A percentile compares a stretch with the other conserved stretches of the same genome.
Evolutionary conservation across 106 monocot genomes (phyloP).

Genomic region (Dendrobium huoshanense): DNA sequence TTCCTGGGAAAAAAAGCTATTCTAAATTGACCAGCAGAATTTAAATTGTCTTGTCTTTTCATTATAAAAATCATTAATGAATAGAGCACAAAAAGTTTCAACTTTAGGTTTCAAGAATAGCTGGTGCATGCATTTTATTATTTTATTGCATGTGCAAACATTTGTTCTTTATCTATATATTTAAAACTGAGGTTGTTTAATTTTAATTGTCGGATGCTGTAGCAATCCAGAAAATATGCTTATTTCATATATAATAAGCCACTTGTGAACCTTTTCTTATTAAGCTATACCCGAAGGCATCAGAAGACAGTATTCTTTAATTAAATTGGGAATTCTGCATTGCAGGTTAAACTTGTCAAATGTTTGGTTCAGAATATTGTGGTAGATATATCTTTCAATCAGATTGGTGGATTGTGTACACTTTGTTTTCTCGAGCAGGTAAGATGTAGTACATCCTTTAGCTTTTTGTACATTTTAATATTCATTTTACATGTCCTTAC

Average conservation of each 20-base stretch:
- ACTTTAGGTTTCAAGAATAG: too few relatives aligned
- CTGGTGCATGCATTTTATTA: neutral
- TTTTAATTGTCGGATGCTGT: too few relatives aligned
- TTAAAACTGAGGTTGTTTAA: neutral
- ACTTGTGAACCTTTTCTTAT: neutral
- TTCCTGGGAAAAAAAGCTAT: too few relatives aligned
- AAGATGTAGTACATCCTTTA: neutral
- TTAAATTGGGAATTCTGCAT: constrained; percentile 1
- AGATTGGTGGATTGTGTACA: constrained; percentile 79
- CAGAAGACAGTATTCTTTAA: neutral
- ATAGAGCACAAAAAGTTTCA: too few relatives aligned
- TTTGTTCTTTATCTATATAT: neutral
- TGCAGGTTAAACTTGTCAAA: constrained; percentile 89
- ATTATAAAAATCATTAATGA: too few relatives aligned
- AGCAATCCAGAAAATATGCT: too few relatives aligned
- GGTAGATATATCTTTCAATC: constrained; percentile 95
- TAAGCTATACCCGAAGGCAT: neutral
- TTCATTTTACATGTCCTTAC: neutral
- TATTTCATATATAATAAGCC: neutral
- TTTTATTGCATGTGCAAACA: neutral
- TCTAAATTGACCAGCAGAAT: too few relatives aligned
- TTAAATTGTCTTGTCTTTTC: too few relatives aligned
- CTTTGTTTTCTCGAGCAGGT: constrained; percentile 92
- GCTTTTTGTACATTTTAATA: neutral
- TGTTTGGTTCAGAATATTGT: constrained; percentile 89